Evolutionary conservation across 768 basidiomycete genomes (phyloP).

Genomic region (Cubamyces sp.): DNA sequence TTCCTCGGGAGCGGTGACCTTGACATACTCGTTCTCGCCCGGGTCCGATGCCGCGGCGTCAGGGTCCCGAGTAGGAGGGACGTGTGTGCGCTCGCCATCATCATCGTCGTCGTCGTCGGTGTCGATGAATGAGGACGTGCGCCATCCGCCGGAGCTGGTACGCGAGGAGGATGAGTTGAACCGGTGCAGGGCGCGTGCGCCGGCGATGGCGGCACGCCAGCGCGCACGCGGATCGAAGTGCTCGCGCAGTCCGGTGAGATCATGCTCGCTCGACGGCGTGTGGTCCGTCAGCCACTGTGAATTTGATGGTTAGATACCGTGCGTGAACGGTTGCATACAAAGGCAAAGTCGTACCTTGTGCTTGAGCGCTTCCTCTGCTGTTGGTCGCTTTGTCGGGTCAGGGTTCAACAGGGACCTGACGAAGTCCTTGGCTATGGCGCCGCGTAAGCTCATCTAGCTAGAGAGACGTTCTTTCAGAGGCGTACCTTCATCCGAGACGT

Average conservation of each 20-base stretch:
- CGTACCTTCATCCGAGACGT: conserved; percentile 75
- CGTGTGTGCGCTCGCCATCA: conserved; percentile 36
- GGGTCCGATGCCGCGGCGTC: conserved; percentile 31
- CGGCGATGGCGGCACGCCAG: conserved; percentile 73
- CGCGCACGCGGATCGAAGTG: conserved; percentile 78
- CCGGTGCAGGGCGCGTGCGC: conserved; percentile 44
- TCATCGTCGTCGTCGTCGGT: conserved; percentile 41
- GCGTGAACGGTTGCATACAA: background rate
- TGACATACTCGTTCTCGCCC: conserved; percentile 47
- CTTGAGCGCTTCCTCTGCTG: conserved; percentile 69
- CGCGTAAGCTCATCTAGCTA: background rate
- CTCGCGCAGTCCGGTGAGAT: conserved; percentile 78
- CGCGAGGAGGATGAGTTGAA: conserved; percentile 31
- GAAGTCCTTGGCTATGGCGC: conserved; percentile 75
- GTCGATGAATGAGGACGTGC: conserved; percentile 30
- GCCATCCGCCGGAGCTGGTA: conserved; percentile 41
- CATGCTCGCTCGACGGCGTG: conserved; percentile 68
- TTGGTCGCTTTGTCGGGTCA: conserved; percentile 71
- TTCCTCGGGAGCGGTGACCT: conserved; percentile 40
- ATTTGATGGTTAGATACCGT: background rate
- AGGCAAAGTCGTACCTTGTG: conserved; percentile 63
- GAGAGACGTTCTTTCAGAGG: background rate
- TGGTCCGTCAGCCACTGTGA: conserved; percentile 75
- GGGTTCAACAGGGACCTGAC: conserved; percentile 71
- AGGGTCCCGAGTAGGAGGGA: conserved; percentile 17